Evolutionary conservation across 441 rosid species (phyloP), one percentile per base, ranked within the genome.

Genomic region (Daphne laureola): DNA sequence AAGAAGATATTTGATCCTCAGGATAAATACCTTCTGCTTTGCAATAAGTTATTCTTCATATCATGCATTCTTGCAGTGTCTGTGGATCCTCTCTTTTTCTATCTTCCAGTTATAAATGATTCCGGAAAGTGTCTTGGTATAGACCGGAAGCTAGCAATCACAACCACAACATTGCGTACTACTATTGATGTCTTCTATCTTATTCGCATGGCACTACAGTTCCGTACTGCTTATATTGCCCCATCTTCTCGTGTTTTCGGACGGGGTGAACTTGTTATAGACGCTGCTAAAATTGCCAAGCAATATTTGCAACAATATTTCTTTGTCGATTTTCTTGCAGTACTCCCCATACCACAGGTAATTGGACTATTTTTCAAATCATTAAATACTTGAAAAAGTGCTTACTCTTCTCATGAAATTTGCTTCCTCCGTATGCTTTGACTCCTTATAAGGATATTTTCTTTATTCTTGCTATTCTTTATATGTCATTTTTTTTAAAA

Each of bases 211-310:
- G 82, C 81, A 51, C 90, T 90, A 47, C 94, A 76, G 77, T 93
- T 93, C 68, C 87, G 96, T 61, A 93, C 97, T 16, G 99, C 97
- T 63, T 93, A 80, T 65, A 82, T 93, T 17, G 97, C 96, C 8
- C 99, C 99, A 40, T 87, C 96, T 64, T 90, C 97, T 49, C 86
- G 96, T 57, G 96, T 90, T 48, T 93, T 93, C 42, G 99, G 99
- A 46, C 79, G 96, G 2, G 99, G 99, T 23, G 99, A 93, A 80
- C 96, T 90, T 67, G 99, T 93, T 54, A 93, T 90, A 16, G 90
- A 87, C 52, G 83, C 95, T 69, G 74, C 82, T 51, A 81, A 81
- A 79, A 87, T 93, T 52, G 99, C 99, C 31, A 87, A 82, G 65
- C 78, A 93, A 42, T 93, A 93, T 76, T 65, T 93, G 76, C 76